phyloP scores from a whole-genome alignment of 2,329 filamentous ascomycete genomes.

The Pyrenophora teres region DNA sequence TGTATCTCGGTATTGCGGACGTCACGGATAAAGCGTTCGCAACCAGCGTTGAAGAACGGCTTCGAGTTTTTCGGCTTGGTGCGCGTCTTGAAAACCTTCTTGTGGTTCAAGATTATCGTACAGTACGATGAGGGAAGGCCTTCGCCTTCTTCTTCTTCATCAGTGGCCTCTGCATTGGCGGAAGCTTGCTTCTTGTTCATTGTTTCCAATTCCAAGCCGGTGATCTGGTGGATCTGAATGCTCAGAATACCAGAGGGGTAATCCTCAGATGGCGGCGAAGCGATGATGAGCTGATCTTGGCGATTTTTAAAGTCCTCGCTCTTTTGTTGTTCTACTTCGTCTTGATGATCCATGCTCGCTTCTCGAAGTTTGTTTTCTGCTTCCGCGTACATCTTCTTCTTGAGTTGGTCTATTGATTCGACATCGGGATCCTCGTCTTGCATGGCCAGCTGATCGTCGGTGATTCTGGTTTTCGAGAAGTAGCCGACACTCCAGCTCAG shows the following conservation, averaged over 20 bases:
- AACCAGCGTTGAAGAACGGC: constrained; percentile 78
- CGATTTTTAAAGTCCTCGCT: constrained; percentile 65
- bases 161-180: constrained; percentile 57
- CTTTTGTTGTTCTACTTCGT: constrained; percentile 70
- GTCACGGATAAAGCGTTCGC: constrained; percentile 72
- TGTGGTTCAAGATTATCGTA: constrained; percentile 74
- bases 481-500: constrained; percentile 74
- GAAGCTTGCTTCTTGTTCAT: constrained; percentile 60
- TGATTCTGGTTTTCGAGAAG: constrained; percentile 69
- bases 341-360: constrained; percentile 62
- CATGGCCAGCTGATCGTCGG: constrained; percentile 63
- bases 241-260: constrained; percentile 70
- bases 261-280: constrained; percentile 65
- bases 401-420: constrained; percentile 62
- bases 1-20: constrained; percentile 71
- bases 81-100: constrained; percentile 69
- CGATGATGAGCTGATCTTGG: constrained; percentile 68
- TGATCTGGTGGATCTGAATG: constrained; percentile 74
- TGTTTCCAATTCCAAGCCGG: constrained; percentile 65
- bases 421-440: constrained; percentile 66
- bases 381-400: constrained; percentile 58
- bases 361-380: constrained; percentile 70
- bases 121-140: constrained; percentile 73
- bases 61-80: constrained; percentile 80
- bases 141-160: constrained; percentile 65